phyloP scores from a whole-genome alignment of 2,329 filamentous ascomycete species.

The Cordyceps militaris region DNA sequence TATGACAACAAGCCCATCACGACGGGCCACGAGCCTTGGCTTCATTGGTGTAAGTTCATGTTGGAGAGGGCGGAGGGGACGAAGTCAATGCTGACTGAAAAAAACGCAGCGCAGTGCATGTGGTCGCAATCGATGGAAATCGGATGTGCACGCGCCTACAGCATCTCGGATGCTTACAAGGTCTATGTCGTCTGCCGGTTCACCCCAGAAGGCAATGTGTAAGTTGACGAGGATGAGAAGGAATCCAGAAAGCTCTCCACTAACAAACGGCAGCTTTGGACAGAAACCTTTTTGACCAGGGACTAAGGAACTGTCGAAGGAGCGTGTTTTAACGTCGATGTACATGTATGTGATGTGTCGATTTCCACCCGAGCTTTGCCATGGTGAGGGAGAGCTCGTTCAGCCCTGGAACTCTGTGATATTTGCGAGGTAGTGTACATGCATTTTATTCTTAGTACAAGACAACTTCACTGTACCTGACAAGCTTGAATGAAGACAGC shows the following conservation, averaged over 20 bases:
- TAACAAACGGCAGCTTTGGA: conserved; percentile 20
- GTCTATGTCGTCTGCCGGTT: conserved; percentile 30
- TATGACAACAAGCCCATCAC: conserved; percentile 26
- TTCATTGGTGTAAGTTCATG: conserved; percentile 29
- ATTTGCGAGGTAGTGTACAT: too few species aligned
- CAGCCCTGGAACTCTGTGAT: too few species aligned
- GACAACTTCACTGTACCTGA: too few species aligned
- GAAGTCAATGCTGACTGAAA: not conserved
- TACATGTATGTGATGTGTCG: not conserved
- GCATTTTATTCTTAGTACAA: too few species aligned
- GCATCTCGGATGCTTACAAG: conserved; percentile 26
- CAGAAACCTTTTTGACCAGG: conserved; percentile 22
- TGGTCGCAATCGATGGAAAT: conserved; percentile 28
- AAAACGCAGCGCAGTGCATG: conserved; percentile 28
- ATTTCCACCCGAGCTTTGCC: too few species aligned
- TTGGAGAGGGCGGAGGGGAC: not conserved
- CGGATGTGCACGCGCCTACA: conserved; percentile 28
- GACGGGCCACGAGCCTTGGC: conserved; percentile 28
- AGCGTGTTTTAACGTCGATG: not conserved
- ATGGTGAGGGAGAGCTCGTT: too few species aligned
- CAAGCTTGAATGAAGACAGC: too few species aligned
- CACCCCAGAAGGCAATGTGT: conserved; percentile 30
- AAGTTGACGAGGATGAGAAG: conserved; percentile 14
- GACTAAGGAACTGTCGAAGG: not conserved
- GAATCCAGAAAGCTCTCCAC: not conserved